Conservation (phyloP, 495 filamentous ascomycete species). For the Thermothielavioides terrestris region DNA sequence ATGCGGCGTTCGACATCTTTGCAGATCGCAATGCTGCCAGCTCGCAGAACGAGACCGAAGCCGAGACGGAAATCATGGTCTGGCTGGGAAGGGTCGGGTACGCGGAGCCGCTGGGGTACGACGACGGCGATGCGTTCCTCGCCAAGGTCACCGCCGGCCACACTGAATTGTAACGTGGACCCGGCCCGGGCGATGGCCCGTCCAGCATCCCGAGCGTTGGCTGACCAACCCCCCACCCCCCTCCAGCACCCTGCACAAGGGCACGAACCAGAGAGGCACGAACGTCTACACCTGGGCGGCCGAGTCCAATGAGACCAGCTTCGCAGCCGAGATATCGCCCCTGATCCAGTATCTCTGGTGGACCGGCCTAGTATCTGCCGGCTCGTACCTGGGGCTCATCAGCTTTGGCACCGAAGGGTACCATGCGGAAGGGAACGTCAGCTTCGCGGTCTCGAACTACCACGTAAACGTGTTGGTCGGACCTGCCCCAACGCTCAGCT, state of each 20-base stretch:
- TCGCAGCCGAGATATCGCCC: constrained; percentile 21
- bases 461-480: constrained; percentile 13
- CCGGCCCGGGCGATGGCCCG: background rate
- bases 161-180: constrained; percentile 18
- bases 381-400: constrained; percentile 18
- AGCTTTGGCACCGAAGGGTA: constrained; percentile 23
- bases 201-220: background rate
- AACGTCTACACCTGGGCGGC: constrained; percentile 23
- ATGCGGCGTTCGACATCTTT: constrained; percentile 28
- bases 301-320: constrained; percentile 9
- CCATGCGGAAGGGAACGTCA: constrained; percentile 21
- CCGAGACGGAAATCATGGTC: constrained; percentile 27
- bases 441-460: constrained; percentile 20
- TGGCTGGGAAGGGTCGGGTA: constrained; percentile 22
- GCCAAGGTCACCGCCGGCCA: constrained; percentile 7
- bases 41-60: constrained; percentile 14
- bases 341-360: constrained; percentile 24
- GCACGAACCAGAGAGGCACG: constrained; percentile 21
- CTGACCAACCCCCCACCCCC: background rate
- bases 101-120: constrained; percentile 20
- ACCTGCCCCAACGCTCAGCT: constrained; percentile 12
- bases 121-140: constrained; percentile 1
- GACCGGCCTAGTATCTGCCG: constrained; percentile 17
- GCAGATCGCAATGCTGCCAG: constrained; percentile 16
- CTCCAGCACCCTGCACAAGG: constrained; percentile 19